Conservation (phyloP, 176 grass and related monocot genomes). For the sorghum (Sorghum bicolor) region DNA sequence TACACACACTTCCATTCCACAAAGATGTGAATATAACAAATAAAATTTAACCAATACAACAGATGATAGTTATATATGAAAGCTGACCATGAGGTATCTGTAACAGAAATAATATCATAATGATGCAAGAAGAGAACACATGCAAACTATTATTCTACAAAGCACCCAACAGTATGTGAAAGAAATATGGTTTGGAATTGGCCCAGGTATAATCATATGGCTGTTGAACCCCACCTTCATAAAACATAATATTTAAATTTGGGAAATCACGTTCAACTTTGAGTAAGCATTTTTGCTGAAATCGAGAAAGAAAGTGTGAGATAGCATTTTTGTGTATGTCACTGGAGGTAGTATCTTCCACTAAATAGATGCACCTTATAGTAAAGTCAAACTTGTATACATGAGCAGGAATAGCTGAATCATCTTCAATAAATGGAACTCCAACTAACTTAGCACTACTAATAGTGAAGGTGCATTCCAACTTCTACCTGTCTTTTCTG, state of each 20-base stretch:
- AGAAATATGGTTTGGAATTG: not conserved
- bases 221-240: not conserved
- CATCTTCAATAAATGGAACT: not conserved
- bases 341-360: not conserved
- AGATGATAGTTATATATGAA: not conserved
- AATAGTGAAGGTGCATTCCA: not conserved
- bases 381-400: not conserved
- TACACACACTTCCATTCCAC: conserved; percentile 6
- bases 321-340: not conserved
- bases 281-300: not conserved
- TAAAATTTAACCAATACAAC: conserved; percentile 5
- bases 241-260: not conserved
- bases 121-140: conserved; percentile 24
- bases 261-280: not conserved
- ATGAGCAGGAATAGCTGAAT: not conserved
- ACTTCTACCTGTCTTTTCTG: conserved; percentile 34
- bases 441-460: not conserved
- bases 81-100: not conserved
- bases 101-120: not conserved
- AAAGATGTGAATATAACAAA: conserved; percentile 6
- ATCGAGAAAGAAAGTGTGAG: not conserved
- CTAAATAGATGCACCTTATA: not conserved
- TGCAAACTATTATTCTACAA: not conserved
- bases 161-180: not conserved
- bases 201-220: not conserved